Evolutionary conservation across 805 yeast species (phyloP).

Genomic region (Ogataea sp.): DNA sequence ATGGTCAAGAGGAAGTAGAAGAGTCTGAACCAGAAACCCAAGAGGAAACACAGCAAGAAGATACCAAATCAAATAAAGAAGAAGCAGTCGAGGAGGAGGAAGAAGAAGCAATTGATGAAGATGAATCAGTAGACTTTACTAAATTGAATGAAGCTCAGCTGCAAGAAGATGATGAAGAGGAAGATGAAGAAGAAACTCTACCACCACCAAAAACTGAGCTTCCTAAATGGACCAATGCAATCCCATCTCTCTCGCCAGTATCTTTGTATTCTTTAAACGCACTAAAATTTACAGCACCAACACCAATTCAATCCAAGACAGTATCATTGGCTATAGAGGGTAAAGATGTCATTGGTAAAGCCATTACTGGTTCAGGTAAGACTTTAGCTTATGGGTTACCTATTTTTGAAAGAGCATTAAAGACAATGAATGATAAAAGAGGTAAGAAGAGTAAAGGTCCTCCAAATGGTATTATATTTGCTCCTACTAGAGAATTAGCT

Average conservation of each 20-base stretch:
- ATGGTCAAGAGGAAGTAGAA: neutral
- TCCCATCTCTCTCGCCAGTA: slow-evolving; percentile 39
- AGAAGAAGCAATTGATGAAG: neutral
- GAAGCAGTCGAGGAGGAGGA: slow-evolving; percentile 1
- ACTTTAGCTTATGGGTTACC: slow-evolving; percentile 95
- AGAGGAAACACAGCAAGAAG: neutral
- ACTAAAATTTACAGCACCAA: slow-evolving; percentile 60
- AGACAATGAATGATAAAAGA: slow-evolving; percentile 9
- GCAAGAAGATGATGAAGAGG: neutral
- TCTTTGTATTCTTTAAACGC: slow-evolving; percentile 43
- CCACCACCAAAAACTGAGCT: slow-evolving; percentile 27
- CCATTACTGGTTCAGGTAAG: slow-evolving; percentile 97
- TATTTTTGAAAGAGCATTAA: slow-evolving; percentile 59
- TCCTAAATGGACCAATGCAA: slow-evolving; percentile 50
- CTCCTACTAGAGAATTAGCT: slow-evolving; percentile 96
- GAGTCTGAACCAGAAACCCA: slow-evolving; percentile 6
- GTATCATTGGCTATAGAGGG: slow-evolving; percentile 72
- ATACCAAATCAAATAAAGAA: too few relatives aligned
- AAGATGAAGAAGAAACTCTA: neutral
- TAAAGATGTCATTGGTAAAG: slow-evolving; percentile 86
- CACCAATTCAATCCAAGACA: slow-evolving; percentile 71
- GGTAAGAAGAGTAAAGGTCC: too few relatives aligned
- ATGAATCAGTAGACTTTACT: slow-evolving; percentile 2
- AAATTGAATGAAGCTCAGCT: neutral
- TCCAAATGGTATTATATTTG: slow-evolving; percentile 77